phyloP scores from a whole-genome alignment of 352 stramenopile species.

The Aphanomyces stellatus region DNA sequence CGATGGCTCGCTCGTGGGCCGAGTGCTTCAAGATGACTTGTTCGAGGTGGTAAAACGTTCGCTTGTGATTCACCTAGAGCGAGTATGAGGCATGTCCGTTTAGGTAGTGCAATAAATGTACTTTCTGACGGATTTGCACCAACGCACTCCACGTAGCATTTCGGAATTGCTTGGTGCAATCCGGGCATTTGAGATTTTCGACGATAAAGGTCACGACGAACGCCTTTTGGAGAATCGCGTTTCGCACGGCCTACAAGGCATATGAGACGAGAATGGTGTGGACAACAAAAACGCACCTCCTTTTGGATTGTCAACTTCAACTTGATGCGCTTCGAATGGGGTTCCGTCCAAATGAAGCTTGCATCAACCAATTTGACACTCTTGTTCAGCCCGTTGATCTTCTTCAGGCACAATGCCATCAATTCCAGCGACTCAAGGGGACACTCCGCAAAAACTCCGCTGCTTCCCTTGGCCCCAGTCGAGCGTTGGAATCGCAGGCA shows the following conservation, averaged over 20 bases:
- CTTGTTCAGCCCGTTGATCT: slow-evolving; percentile 45
- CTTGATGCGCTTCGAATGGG: slow-evolving; percentile 72
- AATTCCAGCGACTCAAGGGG: slow-evolving; percentile 70
- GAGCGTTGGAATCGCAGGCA: slow-evolving; percentile 58
- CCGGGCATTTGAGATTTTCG: slow-evolving; percentile 50
- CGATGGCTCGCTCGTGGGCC: slow-evolving; percentile 50
- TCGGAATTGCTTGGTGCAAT: slow-evolving; percentile 62
- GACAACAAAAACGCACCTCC: slow-evolving; percentile 30
- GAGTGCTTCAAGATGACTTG: slow-evolving; percentile 69
- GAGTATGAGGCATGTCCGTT: background rate
- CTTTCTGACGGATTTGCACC: slow-evolving; percentile 70
- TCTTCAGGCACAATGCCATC: slow-evolving; percentile 72
- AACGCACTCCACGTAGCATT: slow-evolving; percentile 61
- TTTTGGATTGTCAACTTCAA: slow-evolving; percentile 56
- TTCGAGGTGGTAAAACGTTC: slow-evolving; percentile 60
- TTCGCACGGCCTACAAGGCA: slow-evolving; percentile 26
- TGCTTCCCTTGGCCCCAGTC: slow-evolving; percentile 29
- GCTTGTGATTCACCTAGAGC: slow-evolving; percentile 39
- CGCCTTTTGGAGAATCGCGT: slow-evolving; percentile 57
- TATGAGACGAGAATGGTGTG: background rate
- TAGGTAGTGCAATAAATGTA: slow-evolving; percentile 9
- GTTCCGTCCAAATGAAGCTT: slow-evolving; percentile 76
- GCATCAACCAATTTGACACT: slow-evolving; percentile 64
- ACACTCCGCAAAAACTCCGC: slow-evolving; percentile 42
- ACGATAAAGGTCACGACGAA: slow-evolving; percentile 60